A percentile compares a stretch with the other conserved stretches of the same genome.
phyloP scores from a whole-genome alignment of 2,329 filamentous ascomycete genomes.

The Claviceps monticola region DNA sequence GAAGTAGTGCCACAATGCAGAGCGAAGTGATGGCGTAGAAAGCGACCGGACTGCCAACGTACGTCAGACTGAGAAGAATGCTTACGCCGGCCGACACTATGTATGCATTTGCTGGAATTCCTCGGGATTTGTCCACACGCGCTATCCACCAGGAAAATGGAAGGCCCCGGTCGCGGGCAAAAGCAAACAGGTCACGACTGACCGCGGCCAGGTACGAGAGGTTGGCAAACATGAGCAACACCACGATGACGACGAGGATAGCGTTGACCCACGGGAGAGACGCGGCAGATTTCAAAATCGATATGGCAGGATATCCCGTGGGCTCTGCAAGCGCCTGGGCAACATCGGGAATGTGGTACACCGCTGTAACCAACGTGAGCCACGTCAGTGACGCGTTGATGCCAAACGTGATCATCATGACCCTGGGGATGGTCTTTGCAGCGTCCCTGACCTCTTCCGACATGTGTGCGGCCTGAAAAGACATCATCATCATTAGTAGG shows the following conservation, averaged over 20 bases:
- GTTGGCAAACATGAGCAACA: slow-evolving; percentile 5
- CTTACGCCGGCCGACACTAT: slow-evolving; percentile 1
- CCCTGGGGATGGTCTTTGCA: slow-evolving; percentile 5
- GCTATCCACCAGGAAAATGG: slow-evolving; percentile 1
- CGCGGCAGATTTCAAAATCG: slow-evolving; percentile 4
- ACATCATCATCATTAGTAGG: background rate
- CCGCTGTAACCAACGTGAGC: slow-evolving; percentile 2
- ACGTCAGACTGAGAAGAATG: slow-evolving; percentile 6
- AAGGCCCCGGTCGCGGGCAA: slow-evolving; percentile 5
- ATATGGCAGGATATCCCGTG: slow-evolving; percentile 6
- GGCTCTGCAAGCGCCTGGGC: slow-evolving; percentile 1
- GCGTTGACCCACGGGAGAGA: slow-evolving; percentile 6
- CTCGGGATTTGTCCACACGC: background rate
- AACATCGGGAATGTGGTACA: slow-evolving; percentile 6
- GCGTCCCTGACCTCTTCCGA: slow-evolving; percentile 9
- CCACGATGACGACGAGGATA: slow-evolving; percentile 1
- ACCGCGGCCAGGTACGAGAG: slow-evolving; percentile 4
- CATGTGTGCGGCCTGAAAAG: slow-evolving; percentile 5
- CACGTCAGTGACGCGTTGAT: background rate
- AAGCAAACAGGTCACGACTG: slow-evolving; percentile 5
- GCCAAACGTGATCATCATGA: slow-evolving; percentile 5
- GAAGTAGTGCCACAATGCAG: slow-evolving; percentile 5
- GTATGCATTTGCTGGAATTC: slow-evolving; percentile 7
- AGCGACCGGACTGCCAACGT: slow-evolving; percentile 8
- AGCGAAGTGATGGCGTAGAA: slow-evolving; percentile 10